Percentiles rank a stretch among this genome's conserved stretches.
Evolutionary conservation across 2,329 filamentous ascomycete species (phyloP).

Genomic region (Sporothrix pseudoabietina): DNA sequence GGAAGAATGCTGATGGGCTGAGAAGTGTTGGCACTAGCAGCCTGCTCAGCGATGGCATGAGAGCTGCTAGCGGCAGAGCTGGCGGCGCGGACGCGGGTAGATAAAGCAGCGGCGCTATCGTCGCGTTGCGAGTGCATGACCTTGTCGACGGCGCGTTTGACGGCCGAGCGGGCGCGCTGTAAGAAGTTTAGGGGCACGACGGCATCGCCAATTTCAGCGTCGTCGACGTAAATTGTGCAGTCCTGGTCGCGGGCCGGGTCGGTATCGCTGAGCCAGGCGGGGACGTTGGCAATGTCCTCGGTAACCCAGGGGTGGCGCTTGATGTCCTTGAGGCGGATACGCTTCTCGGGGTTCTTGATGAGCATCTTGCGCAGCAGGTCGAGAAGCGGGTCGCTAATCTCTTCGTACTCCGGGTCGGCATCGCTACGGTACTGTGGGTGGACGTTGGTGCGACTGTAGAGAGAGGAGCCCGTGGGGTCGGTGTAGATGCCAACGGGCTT

Average conservation of each 20-base stretch:
- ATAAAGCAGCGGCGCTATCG: conserved; percentile 46
- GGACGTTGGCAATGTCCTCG: conserved; percentile 71
- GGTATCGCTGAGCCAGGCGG: conserved; percentile 89
- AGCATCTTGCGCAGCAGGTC: conserved; percentile 80
- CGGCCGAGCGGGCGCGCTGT: conserved; percentile 77
- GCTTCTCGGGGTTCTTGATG: conserved; percentile 83
- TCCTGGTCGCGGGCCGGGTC: conserved; percentile 79
- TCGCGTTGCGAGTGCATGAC: conserved; percentile 64
- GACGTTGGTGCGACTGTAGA: conserved; percentile 60
- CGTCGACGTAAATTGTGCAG: conserved; percentile 88
- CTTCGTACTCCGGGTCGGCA: conserved; percentile 80
- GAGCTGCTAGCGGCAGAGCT: conserved; percentile 62
- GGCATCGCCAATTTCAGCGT: conserved; percentile 83
- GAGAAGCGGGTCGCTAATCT: conserved; percentile 75
- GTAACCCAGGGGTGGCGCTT: conserved; percentile 94
- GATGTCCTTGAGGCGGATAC: conserved; percentile 87
- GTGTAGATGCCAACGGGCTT: conserved; percentile 68
- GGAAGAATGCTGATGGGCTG: conserved; percentile 48
- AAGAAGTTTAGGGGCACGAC: conserved; percentile 88
- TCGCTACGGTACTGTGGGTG: conserved; percentile 70
- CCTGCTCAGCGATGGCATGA: conserved; percentile 55
- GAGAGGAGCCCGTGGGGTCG: conserved; percentile 56
- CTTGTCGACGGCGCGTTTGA: conserved; percentile 68
- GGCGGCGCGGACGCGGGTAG: conserved; percentile 56
- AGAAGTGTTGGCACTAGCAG: conserved; percentile 39